Percentiles rank a stretch among this genome's conserved stretches.
These are phyloP conservation scores for Talaromyces sp. DNA, from an alignment of 2,329 filamentous ascomycete species.

Conservation along the genomic window DNA sequence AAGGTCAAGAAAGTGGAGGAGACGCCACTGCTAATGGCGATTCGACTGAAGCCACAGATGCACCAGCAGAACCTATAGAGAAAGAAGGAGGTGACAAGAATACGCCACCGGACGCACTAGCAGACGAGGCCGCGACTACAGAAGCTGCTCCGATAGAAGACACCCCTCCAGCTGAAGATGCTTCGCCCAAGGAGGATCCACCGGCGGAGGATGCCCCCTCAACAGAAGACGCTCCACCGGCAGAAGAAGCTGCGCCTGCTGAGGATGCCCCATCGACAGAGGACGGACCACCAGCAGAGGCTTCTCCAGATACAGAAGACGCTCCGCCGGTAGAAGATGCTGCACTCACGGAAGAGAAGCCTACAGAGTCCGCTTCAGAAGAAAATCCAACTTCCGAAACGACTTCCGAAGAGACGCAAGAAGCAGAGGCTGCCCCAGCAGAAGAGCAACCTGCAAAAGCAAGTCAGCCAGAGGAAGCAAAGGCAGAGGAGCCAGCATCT, in stretches of 20 bases:
- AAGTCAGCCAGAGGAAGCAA: neutral
- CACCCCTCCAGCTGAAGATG: constrained; percentile 21
- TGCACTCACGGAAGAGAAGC: constrained; percentile 14
- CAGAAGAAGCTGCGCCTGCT: neutral
- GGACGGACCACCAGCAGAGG: neutral
- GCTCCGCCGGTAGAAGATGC: constrained; percentile 23
- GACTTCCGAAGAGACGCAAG: neutral
- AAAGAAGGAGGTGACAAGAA: neutral
- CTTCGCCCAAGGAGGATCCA: constrained; percentile 20
- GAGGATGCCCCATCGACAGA: neutral
- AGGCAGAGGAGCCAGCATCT: neutral
- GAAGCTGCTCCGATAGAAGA: constrained; percentile 24
- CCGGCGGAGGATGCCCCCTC: constrained; percentile 20
- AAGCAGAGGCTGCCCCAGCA: neutral
- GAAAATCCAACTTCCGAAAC: neutral
- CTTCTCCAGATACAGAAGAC: neutral
- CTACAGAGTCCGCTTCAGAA: constrained; percentile 14
- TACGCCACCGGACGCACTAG: constrained; percentile 6
- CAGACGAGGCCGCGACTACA: constrained; percentile 14
- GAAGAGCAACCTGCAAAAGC: neutral
- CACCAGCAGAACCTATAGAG: constrained; percentile 8
- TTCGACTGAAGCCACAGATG: constrained; percentile 11
- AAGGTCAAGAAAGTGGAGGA: constrained; percentile 19
- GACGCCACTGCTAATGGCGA: constrained; percentile 15
- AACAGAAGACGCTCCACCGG: constrained; percentile 23